Conservation (phyloP, 306 rosid genomes). For the Malus fusca region DNA sequence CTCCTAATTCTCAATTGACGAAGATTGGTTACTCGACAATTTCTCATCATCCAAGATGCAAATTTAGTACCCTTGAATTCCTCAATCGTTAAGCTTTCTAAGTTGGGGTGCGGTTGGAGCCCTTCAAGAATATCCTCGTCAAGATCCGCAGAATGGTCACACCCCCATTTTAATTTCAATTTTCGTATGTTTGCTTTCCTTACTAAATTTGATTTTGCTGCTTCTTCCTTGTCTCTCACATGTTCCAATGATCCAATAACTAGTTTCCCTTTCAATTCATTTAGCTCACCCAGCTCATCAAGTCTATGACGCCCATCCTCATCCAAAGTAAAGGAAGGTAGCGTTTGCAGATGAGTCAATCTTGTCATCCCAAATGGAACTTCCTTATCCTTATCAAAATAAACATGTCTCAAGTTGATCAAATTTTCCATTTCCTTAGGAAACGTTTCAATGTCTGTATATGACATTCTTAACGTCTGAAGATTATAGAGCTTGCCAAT, state of each 20-base stretch:
- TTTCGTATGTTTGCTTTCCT: background rate
- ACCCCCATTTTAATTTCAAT: background rate
- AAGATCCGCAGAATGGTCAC: too few relatives aligned
- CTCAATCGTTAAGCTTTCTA: background rate
- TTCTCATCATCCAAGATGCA: background rate
- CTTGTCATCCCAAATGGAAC: too few relatives aligned
- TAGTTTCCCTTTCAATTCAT: background rate
- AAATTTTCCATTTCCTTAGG: too few relatives aligned
- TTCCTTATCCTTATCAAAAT: fast-evolving
- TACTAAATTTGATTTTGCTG: background rate
- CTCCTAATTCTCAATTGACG: too few relatives aligned
- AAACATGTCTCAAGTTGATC: too few relatives aligned
- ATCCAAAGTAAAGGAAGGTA: background rate
- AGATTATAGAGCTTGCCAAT: too few relatives aligned
- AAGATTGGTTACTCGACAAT: too few relatives aligned
- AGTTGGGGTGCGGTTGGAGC: background rate
- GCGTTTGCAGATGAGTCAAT: too few relatives aligned
- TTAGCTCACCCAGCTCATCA: background rate
- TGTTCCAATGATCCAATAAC: background rate
- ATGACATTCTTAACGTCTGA: background rate
- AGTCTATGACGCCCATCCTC: background rate
- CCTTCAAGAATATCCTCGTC: background rate
- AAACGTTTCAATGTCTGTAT: too few relatives aligned
- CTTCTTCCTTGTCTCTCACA: background rate
- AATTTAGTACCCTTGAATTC: background rate